Base-by-base conservation (phyloP, 306 rosid species). In the Malus sieversii region DNA sequence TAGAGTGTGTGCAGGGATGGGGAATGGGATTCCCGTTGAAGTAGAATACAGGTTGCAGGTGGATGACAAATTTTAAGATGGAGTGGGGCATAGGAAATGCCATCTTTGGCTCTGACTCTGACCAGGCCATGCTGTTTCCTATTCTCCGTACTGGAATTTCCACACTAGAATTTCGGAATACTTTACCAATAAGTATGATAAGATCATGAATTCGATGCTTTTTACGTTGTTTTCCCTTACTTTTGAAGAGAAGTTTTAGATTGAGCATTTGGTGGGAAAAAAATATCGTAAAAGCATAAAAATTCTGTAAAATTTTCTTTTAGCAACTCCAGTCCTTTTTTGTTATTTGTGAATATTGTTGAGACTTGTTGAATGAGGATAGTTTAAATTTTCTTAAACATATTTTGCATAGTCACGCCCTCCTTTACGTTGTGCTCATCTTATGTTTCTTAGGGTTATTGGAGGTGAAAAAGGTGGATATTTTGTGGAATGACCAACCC, bases 391-490 rank as follows among this genome's bases (percentile, higher is more conserved):
- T 32, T 27, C 20, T 8, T 14, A 22, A 68, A 33, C 67, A 69
- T 10, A 25, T 15, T 32, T 22, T 57, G 57, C 59, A 45, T 6
- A 6, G 29, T 19, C 22, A 48, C 19, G 22, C 45, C 9, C 13
- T 29, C 35, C 52, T 52, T 81, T 33, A 66, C 46, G 22, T 72
- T 40, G 59, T 66, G 72, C 71, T 62, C 60, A 67, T 32, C 45
- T 68, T 67, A 35, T 79, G 61, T 76, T 71, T 59, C 73, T 84
- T 87, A 96, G 99, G 99, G 55, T 90, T 89, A 73, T 70, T 22
- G 75, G 99, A 92, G 86, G 85, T 92, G 72, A 84, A 59, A 78
- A 92, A 85, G 86, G 92, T 92, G 27, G 90, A 90, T 76, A 92
- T 96, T 79, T 65, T 88, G 48, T 96, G 99, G 98, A 90, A 61